Evolutionary conservation across 768 basidiomycete genomes (phyloP).

Genomic region (Collybiopsis confluens): DNA sequence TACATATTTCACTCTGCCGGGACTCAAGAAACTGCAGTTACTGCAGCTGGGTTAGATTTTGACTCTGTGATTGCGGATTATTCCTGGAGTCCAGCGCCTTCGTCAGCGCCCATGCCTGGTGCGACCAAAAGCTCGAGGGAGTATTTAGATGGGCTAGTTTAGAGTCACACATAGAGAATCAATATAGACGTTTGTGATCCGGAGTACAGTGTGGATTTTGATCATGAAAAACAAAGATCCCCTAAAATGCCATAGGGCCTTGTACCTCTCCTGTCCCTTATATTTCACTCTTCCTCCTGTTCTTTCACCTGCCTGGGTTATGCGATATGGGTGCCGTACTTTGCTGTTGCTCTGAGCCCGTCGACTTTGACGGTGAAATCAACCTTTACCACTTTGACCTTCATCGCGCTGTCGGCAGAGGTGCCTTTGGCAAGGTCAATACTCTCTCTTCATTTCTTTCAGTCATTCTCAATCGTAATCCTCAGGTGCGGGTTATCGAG

Average conservation of each 20-base stretch:
- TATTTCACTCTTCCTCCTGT: background rate
- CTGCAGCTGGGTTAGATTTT: conserved; percentile 55
- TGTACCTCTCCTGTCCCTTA: background rate
- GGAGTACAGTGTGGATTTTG: background rate
- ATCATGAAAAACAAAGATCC: background rate
- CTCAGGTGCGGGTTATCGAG: conserved; percentile 92
- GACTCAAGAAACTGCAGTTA: too few relatives aligned
- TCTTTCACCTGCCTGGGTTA: background rate
- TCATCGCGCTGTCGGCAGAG: conserved; percentile 91
- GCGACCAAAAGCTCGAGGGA: conserved; percentile 19
- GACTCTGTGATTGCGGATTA: conserved; percentile 77
- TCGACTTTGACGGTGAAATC: conserved; percentile 82
- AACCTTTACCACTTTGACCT: conserved; percentile 97
- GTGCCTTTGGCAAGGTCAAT: conserved; percentile 93
- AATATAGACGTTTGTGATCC: too few relatives aligned
- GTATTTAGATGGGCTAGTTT: conserved; percentile 38
- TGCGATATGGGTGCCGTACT: conserved; percentile 8
- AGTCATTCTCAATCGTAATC: conserved; percentile 9
- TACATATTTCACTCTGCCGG: too few relatives aligned
- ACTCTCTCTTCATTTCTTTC: background rate
- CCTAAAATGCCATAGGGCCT: background rate
- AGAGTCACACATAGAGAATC: too few relatives aligned
- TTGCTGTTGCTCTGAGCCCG: conserved; percentile 57
- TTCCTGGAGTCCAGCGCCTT: too few relatives aligned
- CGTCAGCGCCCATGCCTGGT: conserved; percentile 15